Conservation (phyloP, 352 stramenopile genomes). For the Phytophthora pistaciae region DNA sequence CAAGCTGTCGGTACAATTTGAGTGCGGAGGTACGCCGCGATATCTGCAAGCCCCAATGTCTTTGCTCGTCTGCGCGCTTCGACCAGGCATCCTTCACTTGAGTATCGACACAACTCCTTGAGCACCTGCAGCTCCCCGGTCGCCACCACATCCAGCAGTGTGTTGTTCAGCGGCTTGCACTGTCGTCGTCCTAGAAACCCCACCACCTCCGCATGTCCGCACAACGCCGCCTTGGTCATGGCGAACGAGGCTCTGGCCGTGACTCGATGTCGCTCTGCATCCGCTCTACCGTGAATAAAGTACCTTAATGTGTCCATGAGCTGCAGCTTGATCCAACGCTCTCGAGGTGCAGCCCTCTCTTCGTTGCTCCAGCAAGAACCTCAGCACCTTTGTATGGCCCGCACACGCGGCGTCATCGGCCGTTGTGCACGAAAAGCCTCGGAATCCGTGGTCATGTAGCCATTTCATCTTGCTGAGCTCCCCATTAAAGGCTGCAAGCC, state of each 20-base stretch:
- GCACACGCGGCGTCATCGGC: constrained; percentile 36
- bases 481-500: constrained; percentile 34
- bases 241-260: constrained; percentile 35
- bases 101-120: constrained; percentile 39
- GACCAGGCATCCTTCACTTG: constrained; percentile 42
- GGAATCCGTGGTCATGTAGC: constrained; percentile 37
- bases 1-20: constrained; percentile 34
- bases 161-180: constrained; percentile 35
- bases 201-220: constrained; percentile 37
- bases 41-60: constrained; percentile 21
- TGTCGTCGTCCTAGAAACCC: constrained; percentile 28
- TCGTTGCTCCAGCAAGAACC: constrained; percentile 51
- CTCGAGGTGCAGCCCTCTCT: constrained; percentile 45
- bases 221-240: constrained; percentile 37
- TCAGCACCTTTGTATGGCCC: constrained; percentile 51
- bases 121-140: constrained; percentile 33
- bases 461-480: constrained; percentile 40
- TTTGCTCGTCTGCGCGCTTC: constrained; percentile 39
- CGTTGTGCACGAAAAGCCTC: constrained; percentile 33
- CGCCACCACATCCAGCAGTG: constrained; percentile 39
- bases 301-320: constrained; percentile 61
- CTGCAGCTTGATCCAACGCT: constrained; percentile 59
- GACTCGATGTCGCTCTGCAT: constrained; percentile 21
- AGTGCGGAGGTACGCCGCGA: constrained; percentile 28
- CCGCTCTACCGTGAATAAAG: constrained; percentile 20